Conservation (phyloP, 179 eudicot species). For the Patellifolia procumbens region DNA sequence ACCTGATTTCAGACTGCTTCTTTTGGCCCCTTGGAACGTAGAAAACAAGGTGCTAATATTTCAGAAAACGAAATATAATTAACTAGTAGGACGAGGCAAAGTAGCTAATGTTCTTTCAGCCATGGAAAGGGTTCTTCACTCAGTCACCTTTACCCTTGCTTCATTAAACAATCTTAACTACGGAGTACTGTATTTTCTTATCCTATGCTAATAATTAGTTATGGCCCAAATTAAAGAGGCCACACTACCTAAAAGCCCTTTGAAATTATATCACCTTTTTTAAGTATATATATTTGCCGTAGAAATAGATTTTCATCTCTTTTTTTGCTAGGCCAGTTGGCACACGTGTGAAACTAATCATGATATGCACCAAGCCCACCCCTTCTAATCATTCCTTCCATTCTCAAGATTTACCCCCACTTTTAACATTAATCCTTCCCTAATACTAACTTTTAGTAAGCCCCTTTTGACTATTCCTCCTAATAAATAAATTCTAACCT, state of each 20-base stretch:
- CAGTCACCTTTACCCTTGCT: background rate
- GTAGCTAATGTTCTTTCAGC: background rate
- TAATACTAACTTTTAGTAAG: background rate
- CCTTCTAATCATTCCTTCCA: slow-evolving; percentile 47
- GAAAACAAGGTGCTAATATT: too few relatives aligned
- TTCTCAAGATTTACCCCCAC: slow-evolving; percentile 12
- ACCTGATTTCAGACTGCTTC: background rate
- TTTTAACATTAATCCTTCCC: slow-evolving; percentile 21
- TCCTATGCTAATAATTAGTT: background rate
- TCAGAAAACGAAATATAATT: too few relatives aligned
- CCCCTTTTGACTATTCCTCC: background rate
- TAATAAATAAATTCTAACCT: background rate
- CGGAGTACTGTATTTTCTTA: background rate
- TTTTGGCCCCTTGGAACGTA: too few relatives aligned
- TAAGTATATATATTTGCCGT: background rate
- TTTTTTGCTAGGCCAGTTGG: slow-evolving; percentile 53
- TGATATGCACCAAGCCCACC: slow-evolving; percentile 51
- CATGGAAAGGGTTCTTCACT: background rate
- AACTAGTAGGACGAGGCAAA: too few relatives aligned
- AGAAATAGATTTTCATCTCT: slow-evolving; percentile 17
- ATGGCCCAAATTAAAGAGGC: slow-evolving; percentile 6
- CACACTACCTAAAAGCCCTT: slow-evolving; percentile 10
- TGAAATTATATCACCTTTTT: slow-evolving; percentile 3
- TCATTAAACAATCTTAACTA: background rate
- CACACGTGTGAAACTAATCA: slow-evolving; percentile 74